Conservation (phyloP, 2,329 filamentous ascomycete species). For the Tolypocladium amazonense region DNA sequence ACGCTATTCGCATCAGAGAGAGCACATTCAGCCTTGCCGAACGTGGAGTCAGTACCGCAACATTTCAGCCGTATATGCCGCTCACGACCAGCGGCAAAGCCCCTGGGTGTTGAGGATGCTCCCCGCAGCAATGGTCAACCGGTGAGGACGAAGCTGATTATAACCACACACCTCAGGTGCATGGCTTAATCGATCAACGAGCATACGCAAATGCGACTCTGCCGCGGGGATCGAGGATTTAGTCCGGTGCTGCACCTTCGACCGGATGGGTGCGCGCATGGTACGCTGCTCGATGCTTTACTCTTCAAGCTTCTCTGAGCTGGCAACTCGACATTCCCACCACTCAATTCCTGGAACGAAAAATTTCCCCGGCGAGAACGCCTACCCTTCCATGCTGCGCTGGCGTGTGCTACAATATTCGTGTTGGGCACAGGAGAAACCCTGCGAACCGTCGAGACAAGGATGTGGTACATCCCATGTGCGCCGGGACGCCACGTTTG, state of each 20-base stretch:
- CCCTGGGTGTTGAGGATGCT: not conserved
- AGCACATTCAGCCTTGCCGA: not conserved
- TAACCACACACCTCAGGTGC: not conserved
- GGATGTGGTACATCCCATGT: not conserved
- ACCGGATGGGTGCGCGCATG: not conserved
- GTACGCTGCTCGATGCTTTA: not conserved
- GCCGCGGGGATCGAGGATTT: not conserved
- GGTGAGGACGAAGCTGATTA: not conserved
- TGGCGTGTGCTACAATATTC: not conserved
- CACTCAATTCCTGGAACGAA: not conserved
- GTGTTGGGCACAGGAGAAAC: not conserved
- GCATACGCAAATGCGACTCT: not conserved
- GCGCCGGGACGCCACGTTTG: not conserved
- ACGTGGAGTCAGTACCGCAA: not conserved
- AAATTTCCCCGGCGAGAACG: not conserved
- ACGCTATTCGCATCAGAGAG: not conserved
- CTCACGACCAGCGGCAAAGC: not conserved
- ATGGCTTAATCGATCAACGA: not conserved
- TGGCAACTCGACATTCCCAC: not conserved
- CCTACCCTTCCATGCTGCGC: not conserved
- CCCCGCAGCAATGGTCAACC: not conserved
- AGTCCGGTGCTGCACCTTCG: not conserved
- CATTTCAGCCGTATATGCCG: not conserved
- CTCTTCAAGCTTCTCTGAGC: not conserved
- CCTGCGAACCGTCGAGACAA: not conserved